These are phyloP conservation scores for Penicillium sp. DNA, from an alignment of 2,329 filamentous ascomycete genomes.

Conservation along the genomic window DNA sequence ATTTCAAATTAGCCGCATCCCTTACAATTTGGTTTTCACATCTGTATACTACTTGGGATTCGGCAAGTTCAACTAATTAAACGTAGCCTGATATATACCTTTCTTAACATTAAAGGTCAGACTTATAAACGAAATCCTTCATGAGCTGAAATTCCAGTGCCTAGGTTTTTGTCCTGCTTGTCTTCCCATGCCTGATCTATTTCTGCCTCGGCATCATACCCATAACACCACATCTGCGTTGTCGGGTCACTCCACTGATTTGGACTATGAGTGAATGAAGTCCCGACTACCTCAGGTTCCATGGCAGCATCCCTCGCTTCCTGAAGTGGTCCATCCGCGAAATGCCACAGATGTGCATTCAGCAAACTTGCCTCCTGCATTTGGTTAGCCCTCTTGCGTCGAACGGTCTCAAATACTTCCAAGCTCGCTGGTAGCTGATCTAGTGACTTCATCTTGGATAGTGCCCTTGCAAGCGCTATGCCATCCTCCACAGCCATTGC, in stretches of 20 bases:
- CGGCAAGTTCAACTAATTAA: too few species aligned
- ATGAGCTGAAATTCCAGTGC: too few species aligned
- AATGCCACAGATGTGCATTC: conserved; percentile 49
- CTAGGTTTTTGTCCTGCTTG: too few species aligned
- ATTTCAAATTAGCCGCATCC: too few species aligned
- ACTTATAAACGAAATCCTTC: too few species aligned
- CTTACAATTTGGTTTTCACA: too few species aligned
- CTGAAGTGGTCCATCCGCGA: conserved; percentile 42
- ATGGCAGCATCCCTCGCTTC: conserved; percentile 41
- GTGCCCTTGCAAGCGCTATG: conserved; percentile 50
- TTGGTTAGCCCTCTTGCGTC: conserved; percentile 29
- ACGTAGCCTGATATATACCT: too few species aligned
- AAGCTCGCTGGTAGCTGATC: conserved; percentile 31
- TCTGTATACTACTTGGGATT: too few species aligned
- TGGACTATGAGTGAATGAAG: conserved; percentile 36
- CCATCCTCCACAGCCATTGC: conserved; percentile 67
- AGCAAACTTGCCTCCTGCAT: conserved; percentile 46
- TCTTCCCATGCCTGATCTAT: conserved; percentile 29
- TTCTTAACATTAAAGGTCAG: too few species aligned
- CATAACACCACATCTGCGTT: conserved; percentile 48
- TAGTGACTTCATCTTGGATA: conserved; percentile 25
- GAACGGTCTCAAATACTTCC: conserved; percentile 35
- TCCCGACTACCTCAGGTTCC: conserved; percentile 37
- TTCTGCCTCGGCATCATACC: conserved; percentile 44
- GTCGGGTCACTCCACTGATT: conserved; percentile 50